phyloP scores from a whole-genome alignment of 1,139 yeast genomes.

The Pichia sp. region DNA sequence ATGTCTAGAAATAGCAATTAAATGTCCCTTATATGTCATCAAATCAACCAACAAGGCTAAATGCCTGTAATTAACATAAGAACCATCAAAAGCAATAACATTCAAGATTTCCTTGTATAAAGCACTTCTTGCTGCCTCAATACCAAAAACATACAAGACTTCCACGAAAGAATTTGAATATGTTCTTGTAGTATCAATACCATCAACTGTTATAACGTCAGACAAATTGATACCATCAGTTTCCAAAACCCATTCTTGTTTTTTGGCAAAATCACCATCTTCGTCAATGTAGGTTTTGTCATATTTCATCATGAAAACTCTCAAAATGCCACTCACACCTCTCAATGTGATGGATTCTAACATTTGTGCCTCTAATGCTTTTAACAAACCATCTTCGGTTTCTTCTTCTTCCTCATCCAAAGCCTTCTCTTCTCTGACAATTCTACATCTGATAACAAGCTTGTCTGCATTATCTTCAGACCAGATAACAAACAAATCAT shows the following conservation, averaged over 20 bases:
- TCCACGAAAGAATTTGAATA: conserved; percentile 97
- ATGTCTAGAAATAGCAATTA: conserved; percentile 98
- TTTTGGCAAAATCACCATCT: conserved; percentile 81
- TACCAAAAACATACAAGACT: conserved; percentile 90
- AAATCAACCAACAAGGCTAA: conserved; percentile 96
- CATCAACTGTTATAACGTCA: conserved; percentile 92
- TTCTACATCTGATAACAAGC: conserved; percentile 96
- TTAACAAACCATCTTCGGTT: conserved; percentile 95
- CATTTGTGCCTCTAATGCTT: conserved; percentile 95
- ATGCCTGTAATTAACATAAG: conserved; percentile 97
- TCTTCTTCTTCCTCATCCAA: conserved; percentile 92
- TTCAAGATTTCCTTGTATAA: conserved; percentile 89
- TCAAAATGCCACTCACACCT: conserved; percentile 92
- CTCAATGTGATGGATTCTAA: conserved; percentile 89
- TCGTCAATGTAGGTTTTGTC: conserved; percentile 75
- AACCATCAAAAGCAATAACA: conserved; percentile 99
- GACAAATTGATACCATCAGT: conserved; percentile 97
- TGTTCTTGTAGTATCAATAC: conserved; percentile 86
- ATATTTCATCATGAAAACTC: conserved; percentile 93
- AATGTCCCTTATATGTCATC: conserved; percentile 97
- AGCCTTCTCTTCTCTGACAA: conserved; percentile 92
- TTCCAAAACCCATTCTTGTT: conserved; percentile 97
- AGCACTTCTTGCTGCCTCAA: conserved; percentile 96
- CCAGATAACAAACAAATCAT: conserved; percentile 96
- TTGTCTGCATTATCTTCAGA: conserved; percentile 98